phyloP scores from a whole-genome alignment of 495 filamentous ascomycete species.

The Penicillium samsonianum region DNA sequence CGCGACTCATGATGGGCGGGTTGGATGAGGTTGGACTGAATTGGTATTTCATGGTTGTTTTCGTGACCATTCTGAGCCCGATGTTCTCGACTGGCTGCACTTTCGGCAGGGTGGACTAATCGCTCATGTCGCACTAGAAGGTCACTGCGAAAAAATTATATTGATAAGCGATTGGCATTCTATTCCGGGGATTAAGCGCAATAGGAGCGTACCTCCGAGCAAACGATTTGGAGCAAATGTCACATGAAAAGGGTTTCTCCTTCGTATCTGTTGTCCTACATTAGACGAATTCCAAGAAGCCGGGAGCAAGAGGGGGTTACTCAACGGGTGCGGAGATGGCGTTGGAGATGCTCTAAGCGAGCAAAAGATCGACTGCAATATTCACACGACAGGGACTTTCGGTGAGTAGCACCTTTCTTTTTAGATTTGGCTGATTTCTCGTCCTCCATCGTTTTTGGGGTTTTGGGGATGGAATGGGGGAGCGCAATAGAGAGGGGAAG shows the following conservation, averaged over 20 bases:
- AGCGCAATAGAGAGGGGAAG: slow-evolving; percentile 31
- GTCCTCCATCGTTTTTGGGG: slow-evolving; percentile 42
- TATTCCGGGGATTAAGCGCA: slow-evolving; percentile 7
- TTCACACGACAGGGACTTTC: slow-evolving; percentile 51
- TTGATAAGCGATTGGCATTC: slow-evolving; percentile 29
- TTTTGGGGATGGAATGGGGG: slow-evolving; percentile 38
- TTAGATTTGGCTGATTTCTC: slow-evolving; percentile 45
- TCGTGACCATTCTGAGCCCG: slow-evolving; percentile 34
- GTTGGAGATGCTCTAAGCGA: slow-evolving; percentile 54
- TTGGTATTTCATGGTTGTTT: slow-evolving; percentile 38
- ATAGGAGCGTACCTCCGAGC: slow-evolving; percentile 44
- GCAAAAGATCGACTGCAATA: slow-evolving; percentile 54
- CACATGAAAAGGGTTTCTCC: slow-evolving; percentile 57
- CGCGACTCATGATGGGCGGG: slow-evolving; percentile 47
- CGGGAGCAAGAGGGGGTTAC: slow-evolving; percentile 36
- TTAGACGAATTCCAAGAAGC: slow-evolving; percentile 27
- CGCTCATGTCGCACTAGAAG: slow-evolving; percentile 72
- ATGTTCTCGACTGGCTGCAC: slow-evolving; percentile 46
- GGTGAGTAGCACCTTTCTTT: slow-evolving; percentile 47
- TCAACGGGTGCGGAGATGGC: slow-evolving; percentile 58
- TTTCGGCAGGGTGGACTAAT: slow-evolving; percentile 68
- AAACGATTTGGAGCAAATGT: slow-evolving; percentile 53
- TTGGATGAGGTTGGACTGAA: slow-evolving; percentile 42
- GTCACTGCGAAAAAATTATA: slow-evolving; percentile 50
- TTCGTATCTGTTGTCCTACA: slow-evolving; percentile 47